A percentile compares a stretch with the other conserved stretches of the same genome.
These are phyloP conservation scores for Solanum appendiculatum DNA, from an alignment of 257 asterid species.

Conservation along the genomic window DNA sequence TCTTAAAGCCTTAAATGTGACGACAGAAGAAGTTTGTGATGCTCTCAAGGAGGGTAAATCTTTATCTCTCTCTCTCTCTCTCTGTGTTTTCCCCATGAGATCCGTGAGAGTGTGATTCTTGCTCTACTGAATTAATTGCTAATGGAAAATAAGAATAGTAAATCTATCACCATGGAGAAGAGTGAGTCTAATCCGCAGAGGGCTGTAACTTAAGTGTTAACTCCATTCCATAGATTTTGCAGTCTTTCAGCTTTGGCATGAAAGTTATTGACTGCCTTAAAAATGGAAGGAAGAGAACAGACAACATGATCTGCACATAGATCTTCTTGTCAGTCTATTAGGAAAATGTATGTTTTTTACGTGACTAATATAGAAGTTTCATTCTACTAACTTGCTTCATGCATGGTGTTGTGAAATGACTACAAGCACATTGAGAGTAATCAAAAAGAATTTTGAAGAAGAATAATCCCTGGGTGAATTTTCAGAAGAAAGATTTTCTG, in stretches of 20 bases:
- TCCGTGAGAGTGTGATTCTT: background rate
- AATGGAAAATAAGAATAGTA: background rate
- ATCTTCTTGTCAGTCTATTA: background rate
- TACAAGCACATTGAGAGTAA: background rate
- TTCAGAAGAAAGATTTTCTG: background rate
- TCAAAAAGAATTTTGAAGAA: background rate
- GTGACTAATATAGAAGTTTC: background rate
- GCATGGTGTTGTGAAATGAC: background rate
- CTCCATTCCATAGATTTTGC: background rate
- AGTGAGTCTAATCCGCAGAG: background rate
- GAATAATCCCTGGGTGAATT: background rate
- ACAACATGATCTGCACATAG: background rate
- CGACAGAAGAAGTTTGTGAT: conserved; percentile 77
- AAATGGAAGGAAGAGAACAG: background rate
- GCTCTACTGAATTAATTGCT: background rate
- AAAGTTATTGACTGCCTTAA: background rate
- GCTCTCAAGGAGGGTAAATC: conserved; percentile 70
- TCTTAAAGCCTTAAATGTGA: conserved; percentile 78
- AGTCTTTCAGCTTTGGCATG: background rate
- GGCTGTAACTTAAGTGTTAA: background rate
- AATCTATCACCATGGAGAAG: background rate
- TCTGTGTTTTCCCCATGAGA: background rate
- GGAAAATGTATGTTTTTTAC: background rate
- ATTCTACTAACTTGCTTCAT: background rate
- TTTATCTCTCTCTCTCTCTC: background rate